These are phyloP conservation scores for Linum lewisii DNA, from an alignment of 345 rosid genomes.

Conservation along the genomic window DNA sequence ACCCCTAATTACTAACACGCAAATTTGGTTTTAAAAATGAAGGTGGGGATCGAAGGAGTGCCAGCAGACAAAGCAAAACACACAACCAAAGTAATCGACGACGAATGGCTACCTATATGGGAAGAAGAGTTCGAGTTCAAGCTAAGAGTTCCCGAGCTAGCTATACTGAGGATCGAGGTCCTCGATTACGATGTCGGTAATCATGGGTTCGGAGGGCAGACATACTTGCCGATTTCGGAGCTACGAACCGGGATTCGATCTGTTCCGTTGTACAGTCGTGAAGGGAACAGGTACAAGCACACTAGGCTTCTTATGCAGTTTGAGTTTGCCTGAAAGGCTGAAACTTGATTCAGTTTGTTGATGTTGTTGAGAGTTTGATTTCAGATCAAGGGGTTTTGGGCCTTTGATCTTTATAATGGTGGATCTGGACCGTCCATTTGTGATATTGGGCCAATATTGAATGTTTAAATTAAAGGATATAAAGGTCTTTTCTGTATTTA, in stretches of 20 bases:
- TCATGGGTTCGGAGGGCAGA: constrained; percentile 51
- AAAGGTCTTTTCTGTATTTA: too few species aligned
- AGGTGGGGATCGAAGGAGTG: constrained; percentile 51
- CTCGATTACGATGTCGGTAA: constrained; percentile 31
- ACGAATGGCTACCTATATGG: constrained; percentile 43
- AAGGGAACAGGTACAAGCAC: constrained; percentile 15
- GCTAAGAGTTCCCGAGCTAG: constrained; percentile 40
- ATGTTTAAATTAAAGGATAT: too few species aligned
- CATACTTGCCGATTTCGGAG: constrained; percentile 31
- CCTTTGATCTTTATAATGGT: too few species aligned
- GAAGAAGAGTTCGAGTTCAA: constrained; percentile 36
- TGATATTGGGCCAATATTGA: too few species aligned
- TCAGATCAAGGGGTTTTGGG: too few species aligned
- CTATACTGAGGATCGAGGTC: constrained; percentile 42
- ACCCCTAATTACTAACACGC: too few species aligned
- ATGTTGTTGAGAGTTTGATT: too few species aligned
- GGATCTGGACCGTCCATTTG: too few species aligned
- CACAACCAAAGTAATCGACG: constrained; percentile 19
- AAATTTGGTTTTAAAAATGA: neutral
- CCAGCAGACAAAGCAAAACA: constrained; percentile 21
- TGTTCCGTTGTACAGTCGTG: constrained; percentile 24
- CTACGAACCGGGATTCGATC: constrained; percentile 34
- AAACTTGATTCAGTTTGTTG: too few species aligned
- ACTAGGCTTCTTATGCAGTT: constrained; percentile 33
- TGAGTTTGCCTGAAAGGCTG: constrained; percentile 14